Evolutionary conservation across 78 protist species (phyloP).

Genomic region (Dictyostelium intermedium): DNA sequence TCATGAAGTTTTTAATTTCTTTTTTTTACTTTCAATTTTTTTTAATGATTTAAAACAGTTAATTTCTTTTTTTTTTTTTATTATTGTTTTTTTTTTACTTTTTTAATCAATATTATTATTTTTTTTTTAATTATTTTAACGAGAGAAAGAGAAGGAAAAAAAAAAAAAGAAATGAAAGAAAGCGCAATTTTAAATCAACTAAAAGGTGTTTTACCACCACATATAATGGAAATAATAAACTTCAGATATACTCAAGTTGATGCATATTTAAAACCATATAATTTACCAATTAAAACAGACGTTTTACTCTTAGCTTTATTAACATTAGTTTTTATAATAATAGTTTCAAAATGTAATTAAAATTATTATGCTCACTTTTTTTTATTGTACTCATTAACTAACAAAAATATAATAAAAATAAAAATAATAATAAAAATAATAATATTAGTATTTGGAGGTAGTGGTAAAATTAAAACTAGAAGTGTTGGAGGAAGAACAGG

Average conservation of each 20-base stretch:
- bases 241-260: not conserved
- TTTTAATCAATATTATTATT: too few relatives aligned
- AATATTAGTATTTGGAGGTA: conserved; percentile 1
- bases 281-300: conserved; percentile 15
- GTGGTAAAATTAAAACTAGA: not conserved
- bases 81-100: too few relatives aligned
- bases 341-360: not conserved
- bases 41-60: too few relatives aligned
- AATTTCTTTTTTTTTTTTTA: too few relatives aligned
- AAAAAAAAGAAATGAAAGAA: not conserved
- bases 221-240: not conserved
- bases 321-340: not conserved
- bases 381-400: not conserved
- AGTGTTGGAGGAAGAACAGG: not conserved
- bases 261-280: conserved; percentile 8
- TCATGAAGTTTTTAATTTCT: too few relatives aligned
- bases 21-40: too few relatives aligned
- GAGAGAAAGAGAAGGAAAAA: too few relatives aligned
- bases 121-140: not conserved
- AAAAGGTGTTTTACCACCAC: not conserved
- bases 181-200: not conserved
- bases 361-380: not conserved
- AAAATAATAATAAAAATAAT: too few relatives aligned
- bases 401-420: too few relatives aligned
- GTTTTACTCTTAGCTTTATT: not conserved